Percentiles rank a stretch among this genome's conserved stretches.
Conservation (phyloP, 768 basidiomycete species). For the Coprinopsis strossmayeri region DNA sequence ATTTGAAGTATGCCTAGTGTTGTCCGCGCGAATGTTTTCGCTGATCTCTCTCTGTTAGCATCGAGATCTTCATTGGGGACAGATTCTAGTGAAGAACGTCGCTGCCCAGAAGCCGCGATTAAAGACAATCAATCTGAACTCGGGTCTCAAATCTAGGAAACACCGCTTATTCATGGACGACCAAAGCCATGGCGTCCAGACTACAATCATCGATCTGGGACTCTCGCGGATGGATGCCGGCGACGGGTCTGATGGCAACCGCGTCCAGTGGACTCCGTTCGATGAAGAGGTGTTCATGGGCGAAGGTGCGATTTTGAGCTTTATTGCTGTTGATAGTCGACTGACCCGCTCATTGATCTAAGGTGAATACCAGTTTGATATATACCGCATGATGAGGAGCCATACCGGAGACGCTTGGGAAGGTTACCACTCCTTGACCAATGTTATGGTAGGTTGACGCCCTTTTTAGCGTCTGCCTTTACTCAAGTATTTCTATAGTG, state of each 20-base stretch:
- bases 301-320: slow-evolving; percentile 47
- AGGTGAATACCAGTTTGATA: slow-evolving; percentile 93
- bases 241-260: slow-evolving; percentile 36
- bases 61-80: slow-evolving; percentile 98
- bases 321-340: background rate
- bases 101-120: slow-evolving; percentile 21
- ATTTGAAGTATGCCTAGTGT: slow-evolving; percentile 68
- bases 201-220: slow-evolving; percentile 92
- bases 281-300: slow-evolving; percentile 92
- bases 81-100: slow-evolving; percentile 74
- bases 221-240: slow-evolving; percentile 75
- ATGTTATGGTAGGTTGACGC: slow-evolving; percentile 86
- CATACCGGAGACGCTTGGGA: slow-evolving; percentile 64
- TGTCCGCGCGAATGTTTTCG: slow-evolving; percentile 1
- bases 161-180: slow-evolving; percentile 57
- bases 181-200: slow-evolving; percentile 55
- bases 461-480: too few species aligned
- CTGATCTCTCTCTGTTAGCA: slow-evolving; percentile 49
- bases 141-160: slow-evolving; percentile 16
- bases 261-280: slow-evolving; percentile 70
- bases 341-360: background rate
- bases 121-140: slow-evolving; percentile 29
- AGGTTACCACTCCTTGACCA: slow-evolving; percentile 73
- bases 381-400: slow-evolving; percentile 83
- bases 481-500: slow-evolving; percentile 46